These are phyloP conservation scores for Chrysopogon serrulatus DNA, from an alignment of 176 grass and related monocot genomes.

Conservation along the genomic window DNA sequence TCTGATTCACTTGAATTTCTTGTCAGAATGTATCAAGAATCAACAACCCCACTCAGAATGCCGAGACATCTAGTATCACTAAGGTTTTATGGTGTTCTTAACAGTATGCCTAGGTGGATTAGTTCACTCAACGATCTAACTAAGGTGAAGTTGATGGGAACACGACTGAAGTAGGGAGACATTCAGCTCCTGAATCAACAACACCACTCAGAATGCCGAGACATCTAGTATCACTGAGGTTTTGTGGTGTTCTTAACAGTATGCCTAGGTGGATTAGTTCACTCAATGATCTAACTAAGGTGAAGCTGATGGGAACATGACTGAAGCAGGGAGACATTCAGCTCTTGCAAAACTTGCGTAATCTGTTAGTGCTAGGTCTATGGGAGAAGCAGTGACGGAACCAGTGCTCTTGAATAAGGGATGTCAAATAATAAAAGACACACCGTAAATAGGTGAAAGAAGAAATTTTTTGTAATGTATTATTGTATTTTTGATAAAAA, in stretches of 20 bases:
- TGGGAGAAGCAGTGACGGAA: too few relatives aligned
- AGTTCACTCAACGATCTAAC: slow-evolving; percentile 20
- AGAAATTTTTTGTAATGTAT: too few relatives aligned
- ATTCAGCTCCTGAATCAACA: slow-evolving; percentile 18
- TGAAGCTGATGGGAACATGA: not conserved
- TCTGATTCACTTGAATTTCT: slow-evolving; percentile 30
- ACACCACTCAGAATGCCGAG: too few relatives aligned
- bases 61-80: slow-evolving; percentile 29
- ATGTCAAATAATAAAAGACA: too few relatives aligned
- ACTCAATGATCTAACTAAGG: slow-evolving; percentile 20
- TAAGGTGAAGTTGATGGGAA: slow-evolving; percentile 8
- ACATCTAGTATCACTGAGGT: slow-evolving; percentile 15
- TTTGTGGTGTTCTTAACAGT: not conserved
- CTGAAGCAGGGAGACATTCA: slow-evolving; percentile 9
- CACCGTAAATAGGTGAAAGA: too few relatives aligned
- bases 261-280: slow-evolving; percentile 26
- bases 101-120: slow-evolving; percentile 22
- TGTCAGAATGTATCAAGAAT: not conserved
- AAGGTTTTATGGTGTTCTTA: not conserved
- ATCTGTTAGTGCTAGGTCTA: slow-evolving; percentile 10
- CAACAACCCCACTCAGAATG: not conserved
- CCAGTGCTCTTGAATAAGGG: too few relatives aligned
- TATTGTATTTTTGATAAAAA: too few relatives aligned
- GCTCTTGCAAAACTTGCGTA: slow-evolving; percentile 4
- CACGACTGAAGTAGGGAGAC: slow-evolving; percentile 15